These are phyloP conservation scores for Dichomitus squalens DNA, from an alignment of 1,284 basidiomycete species.

Conservation along the genomic window DNA sequence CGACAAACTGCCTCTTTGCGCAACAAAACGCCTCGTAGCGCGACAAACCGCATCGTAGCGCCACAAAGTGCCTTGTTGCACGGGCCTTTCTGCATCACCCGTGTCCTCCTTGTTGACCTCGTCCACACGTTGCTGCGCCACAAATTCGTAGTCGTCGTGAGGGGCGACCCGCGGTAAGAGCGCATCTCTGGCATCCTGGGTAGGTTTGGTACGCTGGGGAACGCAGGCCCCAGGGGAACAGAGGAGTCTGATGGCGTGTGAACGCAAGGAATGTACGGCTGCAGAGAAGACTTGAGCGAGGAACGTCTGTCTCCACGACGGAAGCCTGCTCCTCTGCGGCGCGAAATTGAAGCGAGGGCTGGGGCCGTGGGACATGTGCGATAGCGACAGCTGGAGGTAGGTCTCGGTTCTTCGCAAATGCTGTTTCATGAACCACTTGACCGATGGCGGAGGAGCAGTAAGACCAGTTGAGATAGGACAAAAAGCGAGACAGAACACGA, in stretches of 20 bases:
- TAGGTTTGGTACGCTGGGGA: conserved; percentile 26
- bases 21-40: too few relatives aligned
- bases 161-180: conserved; percentile 41
- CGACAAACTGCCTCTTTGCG: too few relatives aligned
- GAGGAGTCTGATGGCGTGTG: conserved; percentile 68
- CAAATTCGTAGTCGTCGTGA: conserved; percentile 35
- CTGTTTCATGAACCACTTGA: conserved; percentile 34
- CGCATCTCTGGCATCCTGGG: conserved; percentile 47
- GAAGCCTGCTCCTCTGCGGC: conserved; percentile 34
- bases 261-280: conserved; percentile 80
- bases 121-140: conserved; percentile 38
- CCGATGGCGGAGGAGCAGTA: conserved; percentile 33
- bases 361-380: conserved; percentile 6
- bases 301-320: conserved; percentile 35
- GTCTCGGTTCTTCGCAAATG: conserved; percentile 37
- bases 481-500: conserved; percentile 36
- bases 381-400: conserved; percentile 41
- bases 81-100: conserved; percentile 39
- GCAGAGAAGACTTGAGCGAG: conserved; percentile 75
- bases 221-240: conserved; percentile 48
- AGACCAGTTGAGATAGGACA: conserved; percentile 38
- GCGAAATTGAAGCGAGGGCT: conserved; percentile 45
- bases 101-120: conserved; percentile 49
- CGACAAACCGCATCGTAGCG: too few relatives aligned
- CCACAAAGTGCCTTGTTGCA: too few relatives aligned